Base-by-base conservation (phyloP, 768 basidiomycete species). In the Inosperma sp. region DNA sequence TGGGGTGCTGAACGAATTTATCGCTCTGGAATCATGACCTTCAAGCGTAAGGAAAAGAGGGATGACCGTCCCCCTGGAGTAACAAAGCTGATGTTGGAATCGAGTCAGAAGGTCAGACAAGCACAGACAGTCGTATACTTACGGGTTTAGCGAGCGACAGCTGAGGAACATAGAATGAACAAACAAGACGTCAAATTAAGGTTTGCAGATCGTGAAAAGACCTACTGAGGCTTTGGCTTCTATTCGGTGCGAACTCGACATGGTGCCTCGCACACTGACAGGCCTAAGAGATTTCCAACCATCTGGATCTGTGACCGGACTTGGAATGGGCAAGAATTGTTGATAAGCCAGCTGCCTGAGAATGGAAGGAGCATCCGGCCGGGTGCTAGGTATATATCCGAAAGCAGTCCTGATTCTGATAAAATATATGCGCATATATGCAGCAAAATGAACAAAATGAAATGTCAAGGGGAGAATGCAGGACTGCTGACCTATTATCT, bases 281-380 rank as follows among this genome's bases (percentile, higher is more conserved):
- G 74, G 66, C 9, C 70, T 57, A 6, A 72, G 59, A n/a, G 67
- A 65, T 52, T 74, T 72, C 79, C 79, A 81, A 9, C 79, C 78
- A 53, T 74, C 73, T 4, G 77, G 77, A 55, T 81, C 79, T n/a
- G 64, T 59, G 14, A 68, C 64, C 8, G 78, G 77, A 3, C 72
- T 72, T 29, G 73, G 74, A 16, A 79, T 63, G 9, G 76, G 72
- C 22, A 67, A 59, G 46, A 64, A 62, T 50, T 76, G 68, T 54
- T 72, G 71, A 52, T 79, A 81, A 0, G 77, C 77, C 31, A 78
- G 61, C 56, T 78, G 78, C 37, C 77, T 73, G 7, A 76, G 64
- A 14, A 74, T 25, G 9, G 78, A 79, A 10, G 74, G 70, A 19
- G 71, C 62, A 12, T 71, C 72, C 7, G 79, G 77, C 42, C 74